Evolutionary conservation across 371 early-diverging fungal genomes (phyloP).

Genomic region (Dichotomocladium elegans): DNA sequence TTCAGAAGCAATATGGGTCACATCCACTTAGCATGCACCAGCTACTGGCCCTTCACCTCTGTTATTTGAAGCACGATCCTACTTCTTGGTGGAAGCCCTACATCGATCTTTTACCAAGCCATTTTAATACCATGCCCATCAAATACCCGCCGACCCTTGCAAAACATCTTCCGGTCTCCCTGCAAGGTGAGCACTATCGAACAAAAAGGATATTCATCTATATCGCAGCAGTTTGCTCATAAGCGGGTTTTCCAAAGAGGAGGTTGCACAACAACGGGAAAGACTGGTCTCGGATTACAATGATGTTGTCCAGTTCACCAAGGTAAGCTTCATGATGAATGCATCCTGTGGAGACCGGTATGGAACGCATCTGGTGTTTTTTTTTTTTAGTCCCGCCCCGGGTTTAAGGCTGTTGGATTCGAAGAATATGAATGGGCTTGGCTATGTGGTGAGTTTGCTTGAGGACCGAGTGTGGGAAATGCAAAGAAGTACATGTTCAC

Average conservation of each 20-base stretch:
- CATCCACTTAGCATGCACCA: slow-evolving; percentile 47
- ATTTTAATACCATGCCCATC: slow-evolving; percentile 61
- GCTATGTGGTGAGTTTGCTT: slow-evolving; percentile 49
- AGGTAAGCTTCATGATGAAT: slow-evolving; percentile 16
- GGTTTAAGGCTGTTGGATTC: slow-evolving; percentile 18
- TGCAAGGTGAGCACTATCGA: slow-evolving; percentile 27
- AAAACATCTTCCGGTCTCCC: slow-evolving; percentile 38
- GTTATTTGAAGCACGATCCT: slow-evolving; percentile 32
- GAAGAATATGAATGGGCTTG: slow-evolving; percentile 60
- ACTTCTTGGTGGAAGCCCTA: slow-evolving; percentile 57
- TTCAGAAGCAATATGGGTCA: slow-evolving; percentile 26
- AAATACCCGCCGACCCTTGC: slow-evolving; percentile 38
- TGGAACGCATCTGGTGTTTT: not conserved
- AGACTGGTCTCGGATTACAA: slow-evolving; percentile 47
- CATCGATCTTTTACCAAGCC: slow-evolving; percentile 45
- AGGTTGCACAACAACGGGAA: slow-evolving; percentile 40
- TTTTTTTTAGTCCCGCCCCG: slow-evolving; percentile 10
- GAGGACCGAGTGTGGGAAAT: no score
- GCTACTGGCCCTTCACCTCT: slow-evolving; percentile 49
- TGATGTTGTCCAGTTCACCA: slow-evolving; percentile 30
- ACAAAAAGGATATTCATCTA: not conserved
- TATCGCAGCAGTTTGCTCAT: not conserved
- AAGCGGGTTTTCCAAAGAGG: slow-evolving; percentile 15
- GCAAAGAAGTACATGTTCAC: not conserved
- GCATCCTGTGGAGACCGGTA: not conserved